Conservation (phyloP, 148 eudicot species). For the Polygonum maritimum region DNA sequence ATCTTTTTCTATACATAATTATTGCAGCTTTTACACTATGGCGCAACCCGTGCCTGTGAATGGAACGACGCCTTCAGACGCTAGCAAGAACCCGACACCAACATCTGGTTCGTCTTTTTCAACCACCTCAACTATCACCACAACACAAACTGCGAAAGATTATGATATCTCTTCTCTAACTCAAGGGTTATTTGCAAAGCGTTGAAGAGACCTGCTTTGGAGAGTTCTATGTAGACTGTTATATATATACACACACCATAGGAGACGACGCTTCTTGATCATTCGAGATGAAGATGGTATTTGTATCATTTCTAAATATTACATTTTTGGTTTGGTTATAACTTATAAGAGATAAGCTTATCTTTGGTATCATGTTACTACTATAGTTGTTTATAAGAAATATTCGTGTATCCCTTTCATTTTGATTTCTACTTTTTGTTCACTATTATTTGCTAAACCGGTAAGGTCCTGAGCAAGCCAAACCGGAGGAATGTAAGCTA, state of each 20-base stretch:
- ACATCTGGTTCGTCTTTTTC: conserved; percentile 15
- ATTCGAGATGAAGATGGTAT: neutral
- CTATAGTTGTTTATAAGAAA: neutral
- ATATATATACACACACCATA: neutral
- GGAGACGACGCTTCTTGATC: neutral
- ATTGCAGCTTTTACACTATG: conserved; percentile 43
- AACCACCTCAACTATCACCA: conserved; percentile 22
- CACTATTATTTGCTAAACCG: too few relatives aligned
- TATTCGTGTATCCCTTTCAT: neutral
- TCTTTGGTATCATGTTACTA: neutral
- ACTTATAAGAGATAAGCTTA: neutral
- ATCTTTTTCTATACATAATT: neutral
- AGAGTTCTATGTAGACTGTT: neutral
- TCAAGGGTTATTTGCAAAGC: conserved; percentile 75
- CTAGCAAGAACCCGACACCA: conserved; percentile 29
- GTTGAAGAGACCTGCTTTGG: conserved; percentile 19
- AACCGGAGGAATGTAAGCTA: too few relatives aligned
- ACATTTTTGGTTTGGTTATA: neutral
- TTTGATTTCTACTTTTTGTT: too few relatives aligned
- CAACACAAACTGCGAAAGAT: conserved; percentile 48
- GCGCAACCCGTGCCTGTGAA: conserved; percentile 47
- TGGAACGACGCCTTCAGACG: conserved; percentile 36
- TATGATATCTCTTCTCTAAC: conserved; percentile 91
- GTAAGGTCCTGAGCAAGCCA: too few relatives aligned
- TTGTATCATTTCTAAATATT: neutral